Base-by-base conservation (phyloP, 129 eudicot genomes). In the Flaveria robusta region DNA sequence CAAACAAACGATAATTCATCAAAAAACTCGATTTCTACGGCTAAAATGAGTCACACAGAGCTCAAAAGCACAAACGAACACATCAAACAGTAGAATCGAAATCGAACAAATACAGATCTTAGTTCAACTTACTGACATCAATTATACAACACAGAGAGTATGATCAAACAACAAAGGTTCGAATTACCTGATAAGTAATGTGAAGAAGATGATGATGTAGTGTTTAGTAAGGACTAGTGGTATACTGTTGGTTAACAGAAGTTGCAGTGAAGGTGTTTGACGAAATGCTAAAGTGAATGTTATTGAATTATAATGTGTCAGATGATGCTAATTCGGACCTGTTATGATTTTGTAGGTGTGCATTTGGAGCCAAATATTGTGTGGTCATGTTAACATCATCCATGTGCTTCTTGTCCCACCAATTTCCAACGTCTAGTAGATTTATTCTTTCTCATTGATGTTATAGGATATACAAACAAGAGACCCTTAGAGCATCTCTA, bases 321-420 rank as follows among this genome's bases (percentile, higher is more conserved):
- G 59, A 66, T 66, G 74, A 37, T 29, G 66, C 66, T 76, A 76
- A 63, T n/a, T 34, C 9, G 31, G 71, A 74, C 18, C 43, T 71
- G 75, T 27, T 15, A 37, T n/a, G 64, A 19, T 54, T 54, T 72
- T 72, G 67, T 51, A 54, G 66, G 54, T 50, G 26, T 13, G 66
- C 66, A 66, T 37, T 76, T 76, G 80, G 73, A 76, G 80, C 80
- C 80, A 76, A 76, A 76, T 49, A 54, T 10, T 20, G 80, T 65
- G 73, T 34, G 64, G 14, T 75, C 52, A 64, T 1, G 6, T 5
- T 47, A 52, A 50, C 73, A 50, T 42, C 63, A 65, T 20, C 66
- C 80, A 76, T 76, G 80, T 76, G 80, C 50, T 19, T 50, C 9
- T 31, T 72, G 63, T 23, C 80, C 73, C 51, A 14, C 56, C 23